A percentile compares a stretch with the other conserved stretches of the same genome.
phyloP scores from a whole-genome alignment of 192 early-diverging fungal genomes.

The Podochytrium sp. region DNA sequence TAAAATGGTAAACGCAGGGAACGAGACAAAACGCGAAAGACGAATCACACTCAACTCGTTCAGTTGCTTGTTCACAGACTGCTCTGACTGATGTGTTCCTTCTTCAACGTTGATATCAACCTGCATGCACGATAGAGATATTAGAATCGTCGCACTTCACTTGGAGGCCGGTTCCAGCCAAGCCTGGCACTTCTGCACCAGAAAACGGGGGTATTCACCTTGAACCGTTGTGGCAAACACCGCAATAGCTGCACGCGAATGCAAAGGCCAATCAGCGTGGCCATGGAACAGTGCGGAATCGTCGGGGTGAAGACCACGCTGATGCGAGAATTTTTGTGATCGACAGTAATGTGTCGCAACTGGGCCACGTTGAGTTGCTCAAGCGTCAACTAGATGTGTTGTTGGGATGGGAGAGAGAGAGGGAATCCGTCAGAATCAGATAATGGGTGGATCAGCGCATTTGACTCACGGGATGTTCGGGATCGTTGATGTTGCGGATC shows the following conservation, averaged over 20 bases:
- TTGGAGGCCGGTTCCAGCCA: no score
- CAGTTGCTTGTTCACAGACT: conserved; percentile 95
- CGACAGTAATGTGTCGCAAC: conserved; percentile 79
- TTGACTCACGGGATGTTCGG: conserved; percentile 83
- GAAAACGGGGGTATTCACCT: no score
- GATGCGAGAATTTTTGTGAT: conserved; percentile 70
- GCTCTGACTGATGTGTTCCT: conserved; percentile 95
- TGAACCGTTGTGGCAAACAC: conserved; percentile 87
- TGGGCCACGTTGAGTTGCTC: conserved; percentile 97
- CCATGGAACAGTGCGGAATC: conserved; percentile 99
- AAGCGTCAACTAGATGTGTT: conserved; percentile 69
- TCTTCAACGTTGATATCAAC: conserved; percentile 88
- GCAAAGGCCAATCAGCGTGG: conserved; percentile 95
- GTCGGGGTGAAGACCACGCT: conserved; percentile 92
- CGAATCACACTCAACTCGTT: conserved; percentile 66
- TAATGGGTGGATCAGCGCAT: no score
- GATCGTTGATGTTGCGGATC: conserved; percentile 95
- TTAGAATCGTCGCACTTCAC: no score
- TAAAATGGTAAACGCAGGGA: neutral
- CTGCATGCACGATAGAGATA: no score
- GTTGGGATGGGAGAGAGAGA: neutral
- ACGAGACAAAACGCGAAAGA: neutral
- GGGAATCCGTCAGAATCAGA: no score
- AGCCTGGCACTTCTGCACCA: no score
- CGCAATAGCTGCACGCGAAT: conserved; percentile 91